Evolutionary conservation across 1,139 yeast genomes (phyloP).

Genomic region (Lipomyces yarrowii): DNA sequence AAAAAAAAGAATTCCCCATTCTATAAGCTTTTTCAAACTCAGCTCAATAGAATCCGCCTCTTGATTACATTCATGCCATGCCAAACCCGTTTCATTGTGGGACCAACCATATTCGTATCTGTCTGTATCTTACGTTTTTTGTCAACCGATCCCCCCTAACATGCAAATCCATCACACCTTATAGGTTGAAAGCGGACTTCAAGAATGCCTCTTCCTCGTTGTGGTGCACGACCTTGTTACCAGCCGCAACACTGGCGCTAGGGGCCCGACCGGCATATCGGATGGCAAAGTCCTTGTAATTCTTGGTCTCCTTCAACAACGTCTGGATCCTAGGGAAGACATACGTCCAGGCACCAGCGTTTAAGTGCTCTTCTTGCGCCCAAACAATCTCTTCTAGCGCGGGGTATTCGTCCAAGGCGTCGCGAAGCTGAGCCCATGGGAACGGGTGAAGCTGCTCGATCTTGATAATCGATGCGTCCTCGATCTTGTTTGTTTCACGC

Average conservation of each 20-base stretch:
- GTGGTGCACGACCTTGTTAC: constrained; percentile 83
- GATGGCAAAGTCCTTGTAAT: constrained; percentile 57
- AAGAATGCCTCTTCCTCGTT: constrained; percentile 90
- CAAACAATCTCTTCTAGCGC: constrained; percentile 85
- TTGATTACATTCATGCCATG: background rate
- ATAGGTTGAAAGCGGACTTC: constrained; percentile 61
- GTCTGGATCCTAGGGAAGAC: constrained; percentile 82
- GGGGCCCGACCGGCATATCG: constrained; percentile 99
- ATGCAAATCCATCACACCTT: background rate
- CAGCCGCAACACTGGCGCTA: constrained; percentile 97
- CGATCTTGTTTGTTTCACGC: constrained; percentile 75
- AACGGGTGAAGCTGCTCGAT: constrained; percentile 97
- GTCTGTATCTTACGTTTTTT: background rate
- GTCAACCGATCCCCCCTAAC: background rate
- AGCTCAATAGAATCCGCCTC: background rate
- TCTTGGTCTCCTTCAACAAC: constrained; percentile 70
- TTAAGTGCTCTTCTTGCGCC: constrained; percentile 99
- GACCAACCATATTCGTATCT: background rate
- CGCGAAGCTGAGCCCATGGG: constrained; percentile 95
- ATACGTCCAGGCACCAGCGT: constrained; percentile 88
- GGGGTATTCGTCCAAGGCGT: constrained; percentile 77
- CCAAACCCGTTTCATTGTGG: background rate
- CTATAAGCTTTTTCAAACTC: background rate
- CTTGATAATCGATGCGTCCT: constrained; percentile 83
- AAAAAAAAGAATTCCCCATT: background rate